phyloP scores from a whole-genome alignment of 352 stramenopile genomes.

The Globisporangium nodosum region DNA sequence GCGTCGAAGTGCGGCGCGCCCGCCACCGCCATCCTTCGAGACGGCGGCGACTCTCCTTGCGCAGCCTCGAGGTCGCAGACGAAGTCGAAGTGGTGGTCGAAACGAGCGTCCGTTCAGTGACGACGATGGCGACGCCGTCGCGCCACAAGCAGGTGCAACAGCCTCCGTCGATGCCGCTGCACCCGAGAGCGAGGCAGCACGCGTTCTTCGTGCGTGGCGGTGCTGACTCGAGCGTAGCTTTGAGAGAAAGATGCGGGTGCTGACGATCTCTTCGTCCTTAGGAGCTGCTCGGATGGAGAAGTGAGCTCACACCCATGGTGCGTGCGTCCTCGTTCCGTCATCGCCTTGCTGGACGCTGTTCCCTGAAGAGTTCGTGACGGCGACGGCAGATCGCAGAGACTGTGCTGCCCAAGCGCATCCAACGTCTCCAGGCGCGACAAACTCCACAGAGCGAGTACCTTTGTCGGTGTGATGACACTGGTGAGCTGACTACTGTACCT shows the following conservation, averaged over 20 bases:
- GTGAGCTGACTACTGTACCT: background rate
- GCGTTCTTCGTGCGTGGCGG: constrained; percentile 22
- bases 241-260: background rate
- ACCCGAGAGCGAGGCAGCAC: constrained; percentile 26
- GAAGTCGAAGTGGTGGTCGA: too few species aligned
- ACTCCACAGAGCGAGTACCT: background rate
- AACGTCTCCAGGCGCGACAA: constrained; percentile 18
- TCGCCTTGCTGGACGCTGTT: background rate
- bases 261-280: background rate
- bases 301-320: constrained; percentile 13
- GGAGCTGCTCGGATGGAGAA: constrained; percentile 22
- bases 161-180: constrained; percentile 18
- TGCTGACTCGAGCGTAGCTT: background rate
- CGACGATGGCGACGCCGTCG: background rate
- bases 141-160: too few species aligned
- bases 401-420: constrained; percentile 22
- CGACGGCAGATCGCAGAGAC: constrained; percentile 3
- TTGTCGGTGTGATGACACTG: background rate
- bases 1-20: constrained; percentile 12
- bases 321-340: too few species aligned
- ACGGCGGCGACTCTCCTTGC: too few species aligned
- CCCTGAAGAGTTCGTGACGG: background rate
- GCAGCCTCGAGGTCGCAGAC: too few species aligned
- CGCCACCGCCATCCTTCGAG: background rate
- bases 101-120: background rate